Base-by-base conservation (phyloP, 2,329 filamentous ascomycete genomes). In the Trichophyton equinum region DNA sequence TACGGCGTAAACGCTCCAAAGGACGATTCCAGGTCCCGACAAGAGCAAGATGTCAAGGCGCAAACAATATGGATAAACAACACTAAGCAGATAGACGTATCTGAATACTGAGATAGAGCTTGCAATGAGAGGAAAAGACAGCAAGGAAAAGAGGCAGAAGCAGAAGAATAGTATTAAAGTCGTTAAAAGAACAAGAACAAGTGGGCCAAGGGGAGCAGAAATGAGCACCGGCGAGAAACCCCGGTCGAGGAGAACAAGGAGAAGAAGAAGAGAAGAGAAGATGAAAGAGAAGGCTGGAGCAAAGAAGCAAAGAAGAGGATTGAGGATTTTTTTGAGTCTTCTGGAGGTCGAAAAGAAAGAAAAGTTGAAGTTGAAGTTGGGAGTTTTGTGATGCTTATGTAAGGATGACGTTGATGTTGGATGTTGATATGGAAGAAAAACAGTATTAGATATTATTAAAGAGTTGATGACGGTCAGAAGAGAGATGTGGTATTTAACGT, bases 161-260 rank as follows among this genome's bases (percentile, higher is more conserved):
- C 8, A 22, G 20, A 30, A 53, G 49, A 53, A 30, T 6, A 53
- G n/a, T 30, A 30, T 30, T 30, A 30, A 53, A 30, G 15, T n/a
- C 49, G 49, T 53, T 27, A 44, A 36, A 40, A 47, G 62, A 61
- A 64, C 44, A 60, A 64, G 59, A 55, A 61, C 53, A 42, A 60
- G 47, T 44, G 62, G 22, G 25, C 49, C 60, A 53, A 60, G 27
- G 27, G 27, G 40, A 49, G 30, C 36, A 61, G 44, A 58, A 62
- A 20, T 53, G 11, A 51, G 42, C 25, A 42, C 55, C 53, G 27
- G 60, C 22, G 40, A 9, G 36, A 59, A 58, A 22, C 13, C 38
- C 27, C 49, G 33, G 46, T 20, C 36, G 58, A 59, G 27, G 6
- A 30, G 27, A 30, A 30, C 27, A 30, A 30, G 27, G 27, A 30